Base-by-base conservation (phyloP, 345 rosid genomes). In the Noccaea caerulescens region DNA sequence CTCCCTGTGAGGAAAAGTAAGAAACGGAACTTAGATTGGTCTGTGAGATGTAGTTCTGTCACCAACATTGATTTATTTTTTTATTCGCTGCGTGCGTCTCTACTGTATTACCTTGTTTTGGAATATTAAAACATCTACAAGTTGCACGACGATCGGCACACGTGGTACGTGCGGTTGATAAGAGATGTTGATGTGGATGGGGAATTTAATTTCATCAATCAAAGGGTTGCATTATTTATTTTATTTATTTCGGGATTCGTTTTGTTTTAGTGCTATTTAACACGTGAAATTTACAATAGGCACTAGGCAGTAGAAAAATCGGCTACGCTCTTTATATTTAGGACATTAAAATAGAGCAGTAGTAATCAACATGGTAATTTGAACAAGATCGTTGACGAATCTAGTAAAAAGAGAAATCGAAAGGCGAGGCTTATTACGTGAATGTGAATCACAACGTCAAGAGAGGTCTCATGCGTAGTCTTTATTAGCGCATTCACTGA, bases 101-200 rank as follows among this genome's bases (percentile, higher is more conserved):
- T 60, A 75, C 44, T 45, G 27, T 43, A 18, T n/a, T 43, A 38
- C 58, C 36, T 32, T 51, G 52, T 20, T 68, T 58, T 5, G 44
- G 52, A 60, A 60, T 50, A 53, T 41, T 8, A 56, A 49, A 57
- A 37, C 10, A 49, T 39, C 45, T 39, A 38, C 77, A 73, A 66
- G 72, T 73, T 66, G 72, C 77, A 73, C 77, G 77, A 66, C 23
- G 77, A 66, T 44, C 72, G 36, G 60, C 68, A 74, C 78, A 74
- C 78, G 73, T 60, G 73, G 73, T 45, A 60, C 78, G 78, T 59
- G 57, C 68, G 62, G 62, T 74, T 23, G 63, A 74, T 74, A 34
- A 10, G 42, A 74, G 72, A 51, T 37, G 3, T 74, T 74, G 72
- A 66, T 59, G 78, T 51, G 34, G 72, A 73, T 66, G 39, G 11